Evolutionary conservation across 352 stramenopile genomes (phyloP), one percentile per base, ranked within the genome.

Genomic region (Peronosclerospora sorghi): DNA sequence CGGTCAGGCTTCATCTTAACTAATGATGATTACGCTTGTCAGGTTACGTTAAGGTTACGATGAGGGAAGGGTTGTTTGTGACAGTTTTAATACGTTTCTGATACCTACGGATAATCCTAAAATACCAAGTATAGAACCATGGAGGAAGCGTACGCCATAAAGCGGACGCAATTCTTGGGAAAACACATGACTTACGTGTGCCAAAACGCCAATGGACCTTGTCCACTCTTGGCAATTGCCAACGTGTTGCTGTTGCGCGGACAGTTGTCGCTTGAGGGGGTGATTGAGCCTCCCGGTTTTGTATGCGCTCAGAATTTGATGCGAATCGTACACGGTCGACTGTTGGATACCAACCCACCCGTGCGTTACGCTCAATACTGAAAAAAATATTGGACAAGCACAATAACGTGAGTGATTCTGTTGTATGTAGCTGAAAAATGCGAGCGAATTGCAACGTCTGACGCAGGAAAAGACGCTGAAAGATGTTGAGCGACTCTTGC

Each of bases 141-240:
- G 64, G 68, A 81, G 42, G 68, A 80, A 54, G 56, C 66, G 29
- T 94, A 85, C 59, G 72, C 80, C 30, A 56, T 96, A 24, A 96
- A 96, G 61, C 51, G 66, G 41, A 65, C 59, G 19, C 34, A 63
- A 19, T 95, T 96, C 59, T 71, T 95, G 29, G 69, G 79, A 7
- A 85, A 85, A 20, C 39, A 55, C 19, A 68, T 95, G 45, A 45
- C 51, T 8, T 97, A 97, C 51, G 70, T 98, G 12, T 94, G 95
- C 42, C 96, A 99, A 69, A 98, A 98, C 67, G 73, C 95, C 59
- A 98, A 98, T 68, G 96, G 96, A 2, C 96, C 96, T 27, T 99
- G 96, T 61, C 95, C 96, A 27, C 74, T 99, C 14, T 66, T 99
- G 15, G 95, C 94, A 3, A 95, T 98, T 44, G 82, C 77, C 40